Conservation (phyloP, 306 rosid genomes). For the Pueraria montana region DNA sequence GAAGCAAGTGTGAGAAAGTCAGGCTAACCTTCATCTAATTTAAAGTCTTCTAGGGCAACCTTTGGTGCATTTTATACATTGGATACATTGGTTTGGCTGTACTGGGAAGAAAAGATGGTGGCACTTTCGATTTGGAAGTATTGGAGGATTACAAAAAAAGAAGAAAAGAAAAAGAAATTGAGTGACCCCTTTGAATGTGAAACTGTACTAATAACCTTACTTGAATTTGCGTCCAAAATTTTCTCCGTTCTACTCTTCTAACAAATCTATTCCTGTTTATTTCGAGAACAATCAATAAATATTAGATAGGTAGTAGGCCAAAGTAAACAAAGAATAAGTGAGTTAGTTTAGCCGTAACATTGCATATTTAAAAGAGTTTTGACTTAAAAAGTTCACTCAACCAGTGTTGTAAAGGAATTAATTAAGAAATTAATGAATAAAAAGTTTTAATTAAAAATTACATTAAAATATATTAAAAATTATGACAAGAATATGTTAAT, state of each 20-base stretch:
- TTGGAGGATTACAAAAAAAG: neutral
- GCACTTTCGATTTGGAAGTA: neutral
- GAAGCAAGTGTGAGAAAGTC: neutral
- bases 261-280: neutral
- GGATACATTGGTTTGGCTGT: conserved; percentile 17
- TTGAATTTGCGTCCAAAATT: neutral
- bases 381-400: neutral
- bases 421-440: neutral
- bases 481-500: neutral
- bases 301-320: neutral
- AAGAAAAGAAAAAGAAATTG: neutral
- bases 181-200: neutral
- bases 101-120: neutral
- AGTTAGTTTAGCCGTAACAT: neutral
- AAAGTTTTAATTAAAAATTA: neutral
- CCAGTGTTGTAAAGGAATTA: neutral
- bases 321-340: neutral
- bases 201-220: neutral
- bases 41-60: neutral
- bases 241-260: neutral
- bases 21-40: conserved; percentile 13
- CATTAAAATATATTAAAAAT: neutral
- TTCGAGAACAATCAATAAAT: neutral
- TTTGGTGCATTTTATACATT: neutral
- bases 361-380: neutral